Base-by-base conservation (phyloP, 179 eudicot species). In the Sideroxylon spinosum region DNA sequence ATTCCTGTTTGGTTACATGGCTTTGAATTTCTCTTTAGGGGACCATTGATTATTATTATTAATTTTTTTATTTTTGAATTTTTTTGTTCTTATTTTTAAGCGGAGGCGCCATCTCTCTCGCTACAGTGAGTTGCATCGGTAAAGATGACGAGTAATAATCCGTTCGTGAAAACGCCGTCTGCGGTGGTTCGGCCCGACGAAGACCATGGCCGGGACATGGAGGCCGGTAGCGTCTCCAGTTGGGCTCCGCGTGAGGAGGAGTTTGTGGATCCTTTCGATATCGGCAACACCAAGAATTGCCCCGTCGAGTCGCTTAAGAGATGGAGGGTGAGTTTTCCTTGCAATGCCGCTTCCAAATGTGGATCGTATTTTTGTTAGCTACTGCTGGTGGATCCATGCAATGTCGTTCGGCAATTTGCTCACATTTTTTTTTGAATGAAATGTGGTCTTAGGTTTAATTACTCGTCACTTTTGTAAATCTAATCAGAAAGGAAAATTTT, bases 251-350 rank as follows among this genome's bases (percentile, higher is more conserved):
- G 53, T 0, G 79, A 37, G 44, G 87, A 82, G 4, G 85, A 78
- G n/a, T 81, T 80, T n/a, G 57, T 59, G 19, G 92, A 92, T 44
- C 97, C 98, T 81, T 93, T 93, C 73, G 97, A 92, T 77, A 92
- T 93, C 79, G 92, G 62, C 49, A 86, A 84, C 63, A 90, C 95
- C 74, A 93, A 93, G 82, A 92, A 89, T 70, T 93, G 93, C 9
- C 82, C 93, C 16, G 61, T 80, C 52, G 89, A 90, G 50, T 67
- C 88, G 25, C 91, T 92, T 53, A 86, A 64, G 71, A 83, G 97
- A 49, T 92, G 98, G 97, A 89, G 98, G 95, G 97, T 93, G 84
- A 52, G 89, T 16, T 57, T 56, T 12, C 50, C 44, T 0, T 17
- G 37, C 68, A 32, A 55, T 68, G 69, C 44, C 5, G 50, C 22